Percentiles rank a stretch among this genome's conserved stretches.
Evolutionary conservation across 208 protist genomes (phyloP).

Genomic region (Histomonas meleagridis): DNA sequence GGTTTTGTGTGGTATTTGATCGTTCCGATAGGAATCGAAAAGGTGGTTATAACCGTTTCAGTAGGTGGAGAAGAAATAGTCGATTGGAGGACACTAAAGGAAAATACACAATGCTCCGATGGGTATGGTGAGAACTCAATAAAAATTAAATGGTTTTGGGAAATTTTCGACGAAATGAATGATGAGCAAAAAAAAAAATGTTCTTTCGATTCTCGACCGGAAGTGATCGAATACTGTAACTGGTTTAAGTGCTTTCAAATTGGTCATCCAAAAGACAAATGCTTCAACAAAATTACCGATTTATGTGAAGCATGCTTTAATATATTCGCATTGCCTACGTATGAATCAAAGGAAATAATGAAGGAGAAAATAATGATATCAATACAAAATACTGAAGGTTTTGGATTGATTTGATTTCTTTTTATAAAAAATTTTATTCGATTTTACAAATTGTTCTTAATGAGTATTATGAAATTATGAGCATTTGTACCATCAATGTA

Average conservation of each 20-base stretch:
- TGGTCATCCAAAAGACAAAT: slow-evolving; percentile 45
- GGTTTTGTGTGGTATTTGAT: no score
- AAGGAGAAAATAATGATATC: slow-evolving; percentile 49
- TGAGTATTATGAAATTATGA: no score
- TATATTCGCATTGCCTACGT: slow-evolving; percentile 64
- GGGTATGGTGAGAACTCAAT: slow-evolving; percentile 47
- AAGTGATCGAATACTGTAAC: slow-evolving; percentile 35
- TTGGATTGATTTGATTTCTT: slow-evolving; percentile 50
- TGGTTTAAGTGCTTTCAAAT: neutral
- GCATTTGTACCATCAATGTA: no score
- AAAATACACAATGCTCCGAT: slow-evolving; percentile 42
- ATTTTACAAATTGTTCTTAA: no score
- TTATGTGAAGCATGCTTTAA: slow-evolving; percentile 73
- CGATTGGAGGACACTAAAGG: neutral
- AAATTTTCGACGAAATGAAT: slow-evolving; percentile 50
- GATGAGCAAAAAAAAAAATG: slow-evolving; percentile 49
- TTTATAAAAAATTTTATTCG: no score
- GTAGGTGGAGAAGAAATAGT: neutral
- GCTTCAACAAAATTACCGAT: slow-evolving; percentile 57
- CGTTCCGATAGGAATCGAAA: no score
- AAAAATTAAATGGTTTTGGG: slow-evolving; percentile 55
- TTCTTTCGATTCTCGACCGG: slow-evolving; percentile 59
- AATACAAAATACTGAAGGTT: slow-evolving; percentile 49
- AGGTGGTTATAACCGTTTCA: no score
- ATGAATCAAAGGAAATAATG: slow-evolving; percentile 59